A percentile compares a stretch with the other conserved stretches of the same genome.
Conservation (phyloP, 306 rosid genomes). For the Cicer arietinum region DNA sequence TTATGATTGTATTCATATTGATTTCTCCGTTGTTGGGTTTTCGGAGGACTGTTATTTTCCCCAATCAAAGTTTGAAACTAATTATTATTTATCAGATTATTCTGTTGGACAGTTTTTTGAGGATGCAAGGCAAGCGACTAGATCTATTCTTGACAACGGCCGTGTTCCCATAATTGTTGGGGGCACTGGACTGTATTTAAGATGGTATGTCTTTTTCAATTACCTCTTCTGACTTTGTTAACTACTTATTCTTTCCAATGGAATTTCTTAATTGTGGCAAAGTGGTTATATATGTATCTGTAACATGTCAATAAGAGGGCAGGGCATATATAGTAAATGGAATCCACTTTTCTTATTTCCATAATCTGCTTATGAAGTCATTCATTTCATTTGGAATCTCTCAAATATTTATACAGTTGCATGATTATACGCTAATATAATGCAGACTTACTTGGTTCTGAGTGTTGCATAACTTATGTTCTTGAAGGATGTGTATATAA, state of each 20-base stretch:
- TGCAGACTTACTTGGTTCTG: slow-evolving; percentile 33
- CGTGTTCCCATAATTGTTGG: slow-evolving; percentile 91
- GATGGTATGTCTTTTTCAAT: slow-evolving; percentile 67
- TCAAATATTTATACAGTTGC: slow-evolving; percentile 24
- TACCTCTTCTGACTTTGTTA: slow-evolving; percentile 35
- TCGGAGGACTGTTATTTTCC: slow-evolving; percentile 37
- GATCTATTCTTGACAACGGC: slow-evolving; percentile 71
- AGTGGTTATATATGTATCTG: slow-evolving; percentile 31
- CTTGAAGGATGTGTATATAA: slow-evolving; percentile 28
- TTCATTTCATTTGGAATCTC: slow-evolving; percentile 27
- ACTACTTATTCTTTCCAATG: slow-evolving; percentile 19
- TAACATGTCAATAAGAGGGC: slow-evolving; percentile 26
- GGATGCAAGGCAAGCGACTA: slow-evolving; percentile 88
- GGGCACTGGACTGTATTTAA: slow-evolving; percentile 92
- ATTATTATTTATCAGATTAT: slow-evolving; percentile 72
- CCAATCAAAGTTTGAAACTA: slow-evolving; percentile 41
- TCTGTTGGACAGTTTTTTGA: slow-evolving; percentile 92
- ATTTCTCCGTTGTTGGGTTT: slow-evolving; percentile 32
- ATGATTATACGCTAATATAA: slow-evolving; percentile 18
- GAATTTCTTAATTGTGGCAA: slow-evolving; percentile 12
- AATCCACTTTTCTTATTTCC: slow-evolving; percentile 32
- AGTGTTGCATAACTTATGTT: slow-evolving; percentile 19
- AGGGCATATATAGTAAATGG: slow-evolving; percentile 30
- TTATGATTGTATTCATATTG: slow-evolving; percentile 34
- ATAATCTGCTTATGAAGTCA: slow-evolving; percentile 9